Evolutionary conservation across 108 stramenopile species (phyloP).

Genomic region (Fragilaria crotonensis): DNA sequence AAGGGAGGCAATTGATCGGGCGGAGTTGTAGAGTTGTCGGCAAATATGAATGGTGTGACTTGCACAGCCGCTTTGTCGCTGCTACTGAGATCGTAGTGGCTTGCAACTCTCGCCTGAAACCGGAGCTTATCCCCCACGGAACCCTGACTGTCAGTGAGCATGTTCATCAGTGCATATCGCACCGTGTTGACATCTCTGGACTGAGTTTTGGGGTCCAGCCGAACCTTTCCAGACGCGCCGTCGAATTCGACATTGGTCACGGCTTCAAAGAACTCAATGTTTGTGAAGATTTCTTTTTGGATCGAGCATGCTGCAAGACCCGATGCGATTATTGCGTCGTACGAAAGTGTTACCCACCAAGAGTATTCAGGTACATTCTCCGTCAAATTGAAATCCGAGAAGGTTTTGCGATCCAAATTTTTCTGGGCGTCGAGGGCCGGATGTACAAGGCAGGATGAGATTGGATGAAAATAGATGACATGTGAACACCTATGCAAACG

Average conservation of each 20-base stretch:
- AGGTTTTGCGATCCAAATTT: background rate
- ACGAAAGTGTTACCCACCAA: background rate
- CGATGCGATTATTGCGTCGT: background rate
- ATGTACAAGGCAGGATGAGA: no score
- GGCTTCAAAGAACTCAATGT: background rate
- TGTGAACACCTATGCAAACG: no score
- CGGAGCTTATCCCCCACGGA: background rate
- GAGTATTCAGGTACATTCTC: background rate
- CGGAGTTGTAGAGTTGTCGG: background rate
- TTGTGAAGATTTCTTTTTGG: background rate
- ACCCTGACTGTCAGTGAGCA: background rate
- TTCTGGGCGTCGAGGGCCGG: no score
- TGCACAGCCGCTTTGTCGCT: background rate
- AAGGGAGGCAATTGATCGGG: background rate
- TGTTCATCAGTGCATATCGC: background rate
- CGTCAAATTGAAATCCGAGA: background rate
- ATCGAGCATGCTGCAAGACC: background rate
- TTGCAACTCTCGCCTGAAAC: background rate
- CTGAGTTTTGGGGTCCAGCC: background rate
- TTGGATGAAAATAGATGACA: no score
- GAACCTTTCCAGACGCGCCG: background rate
- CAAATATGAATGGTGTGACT: slow-evolving; percentile 3
- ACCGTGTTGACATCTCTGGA: background rate
- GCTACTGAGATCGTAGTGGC: background rate
- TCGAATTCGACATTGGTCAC: background rate